phyloP scores from a whole-genome alignment of 768 basidiomycete species.

The Lanmaoa rubissima region DNA sequence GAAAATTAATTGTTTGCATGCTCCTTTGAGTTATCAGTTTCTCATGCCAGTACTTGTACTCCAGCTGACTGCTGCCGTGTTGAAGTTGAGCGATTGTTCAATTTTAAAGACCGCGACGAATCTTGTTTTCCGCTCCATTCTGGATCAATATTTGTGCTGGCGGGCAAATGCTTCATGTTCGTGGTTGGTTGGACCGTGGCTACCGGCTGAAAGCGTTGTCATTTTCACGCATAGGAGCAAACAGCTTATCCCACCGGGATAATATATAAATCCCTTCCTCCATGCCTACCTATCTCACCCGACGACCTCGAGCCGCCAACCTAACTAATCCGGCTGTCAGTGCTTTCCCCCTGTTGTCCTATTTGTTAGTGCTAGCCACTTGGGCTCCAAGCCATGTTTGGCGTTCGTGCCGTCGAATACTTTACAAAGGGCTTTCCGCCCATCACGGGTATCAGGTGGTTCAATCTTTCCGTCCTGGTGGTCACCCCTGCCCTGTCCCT shows the following conservation, averaged over 20 bases:
- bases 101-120: constrained; percentile 12
- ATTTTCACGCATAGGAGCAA: constrained; percentile 16
- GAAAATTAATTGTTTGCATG: constrained; percentile 8
- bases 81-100: constrained; percentile 5
- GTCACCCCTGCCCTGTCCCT: constrained; percentile 68
- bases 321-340: neutral
- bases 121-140: constrained; percentile 17
- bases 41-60: constrained; percentile 14
- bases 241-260: constrained; percentile 21
- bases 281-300: constrained; percentile 16
- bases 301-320: constrained; percentile 14
- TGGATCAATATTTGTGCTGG: constrained; percentile 5
- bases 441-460: constrained; percentile 65
- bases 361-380: neutral
- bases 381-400: constrained; percentile 9
- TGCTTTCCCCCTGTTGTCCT: neutral
- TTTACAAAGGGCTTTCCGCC: constrained; percentile 40
- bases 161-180: constrained; percentile 8
- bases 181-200: constrained; percentile 17
- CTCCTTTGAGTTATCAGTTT: constrained; percentile 22
- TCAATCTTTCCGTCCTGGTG: constrained; percentile 69
- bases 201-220: constrained; percentile 20
- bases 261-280: constrained; percentile 27
- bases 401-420: constrained; percentile 5
- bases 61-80: neutral